phyloP scores from a whole-genome alignment of 805 yeast genomes.

The Hanseniaspora vineae region DNA sequence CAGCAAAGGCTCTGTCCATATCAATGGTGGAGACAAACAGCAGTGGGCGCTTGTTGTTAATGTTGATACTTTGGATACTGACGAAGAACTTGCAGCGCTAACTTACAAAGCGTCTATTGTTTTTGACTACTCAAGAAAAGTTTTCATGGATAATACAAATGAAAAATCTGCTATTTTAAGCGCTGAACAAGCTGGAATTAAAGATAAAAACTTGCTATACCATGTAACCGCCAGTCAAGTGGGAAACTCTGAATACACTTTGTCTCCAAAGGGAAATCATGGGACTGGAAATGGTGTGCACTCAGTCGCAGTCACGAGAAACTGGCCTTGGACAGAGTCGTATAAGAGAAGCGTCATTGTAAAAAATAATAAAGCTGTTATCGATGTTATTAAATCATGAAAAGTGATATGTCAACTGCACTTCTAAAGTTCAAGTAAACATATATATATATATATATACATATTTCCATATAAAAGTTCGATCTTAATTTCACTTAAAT shows the following conservation, averaged over 20 bases:
- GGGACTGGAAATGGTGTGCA: slow-evolving; percentile 31
- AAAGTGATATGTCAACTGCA: no score
- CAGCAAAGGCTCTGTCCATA: neutral
- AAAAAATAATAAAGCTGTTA: slow-evolving; percentile 6
- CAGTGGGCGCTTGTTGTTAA: slow-evolving; percentile 3
- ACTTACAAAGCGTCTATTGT: slow-evolving; percentile 21
- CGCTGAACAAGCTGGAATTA: neutral
- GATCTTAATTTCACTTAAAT: no score
- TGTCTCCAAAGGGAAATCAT: slow-evolving; percentile 33
- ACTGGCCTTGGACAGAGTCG: slow-evolving; percentile 7
- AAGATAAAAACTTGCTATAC: no score
- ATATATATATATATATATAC: no score
- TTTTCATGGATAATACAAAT: neutral
- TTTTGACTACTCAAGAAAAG: slow-evolving; percentile 6
- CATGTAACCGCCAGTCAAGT: slow-evolving; percentile 19
- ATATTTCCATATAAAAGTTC: no score
- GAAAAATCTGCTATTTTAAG: slow-evolving; percentile 4
- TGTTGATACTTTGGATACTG: slow-evolving; percentile 1
- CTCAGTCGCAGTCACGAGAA: slow-evolving; percentile 14
- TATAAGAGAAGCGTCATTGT: slow-evolving; percentile 10
- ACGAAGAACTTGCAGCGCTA: slow-evolving; percentile 2
- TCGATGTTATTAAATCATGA: slow-evolving; percentile 1
- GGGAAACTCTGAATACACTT: slow-evolving; percentile 32
- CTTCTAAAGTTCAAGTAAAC: no score
- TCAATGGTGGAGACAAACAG: slow-evolving; percentile 3